Evolutionary conservation across 2,329 filamentous ascomycete genomes (phyloP).

Genomic region (Sporothrix brasiliensis): DNA sequence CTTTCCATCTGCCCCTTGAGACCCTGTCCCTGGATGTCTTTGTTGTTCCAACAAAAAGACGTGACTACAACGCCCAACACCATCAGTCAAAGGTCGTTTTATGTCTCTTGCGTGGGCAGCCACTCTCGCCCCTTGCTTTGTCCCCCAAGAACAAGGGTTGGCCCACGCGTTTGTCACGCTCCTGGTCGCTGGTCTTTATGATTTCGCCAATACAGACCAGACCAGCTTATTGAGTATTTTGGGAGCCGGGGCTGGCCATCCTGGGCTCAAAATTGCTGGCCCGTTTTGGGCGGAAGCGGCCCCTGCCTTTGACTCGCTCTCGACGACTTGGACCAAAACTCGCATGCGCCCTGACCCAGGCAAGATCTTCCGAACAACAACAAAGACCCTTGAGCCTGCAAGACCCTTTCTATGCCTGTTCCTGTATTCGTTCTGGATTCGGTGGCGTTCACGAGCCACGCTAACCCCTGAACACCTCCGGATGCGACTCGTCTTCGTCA

Average conservation of each 20-base stretch:
- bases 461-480: conserved; percentile 1
- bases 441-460: background rate
- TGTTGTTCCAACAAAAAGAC: background rate
- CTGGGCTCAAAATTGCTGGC: background rate
- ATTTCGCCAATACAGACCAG: background rate
- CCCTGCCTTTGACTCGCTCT: conserved; percentile 11
- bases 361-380: conserved; percentile 20
- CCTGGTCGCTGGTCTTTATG: background rate
- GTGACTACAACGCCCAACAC: background rate
- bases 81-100: conserved; percentile 5
- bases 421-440: background rate
- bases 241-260: background rate
- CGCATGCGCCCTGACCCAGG: conserved; percentile 3
- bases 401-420: background rate
- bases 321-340: background rate
- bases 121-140: background rate
- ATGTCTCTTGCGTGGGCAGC: conserved; percentile 4
- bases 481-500: conserved; percentile 19
- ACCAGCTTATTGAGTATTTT: conserved; percentile 10
- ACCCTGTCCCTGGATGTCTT: conserved; percentile 26
- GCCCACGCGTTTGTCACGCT: conserved; percentile 22
- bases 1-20: background rate
- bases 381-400: conserved; percentile 19
- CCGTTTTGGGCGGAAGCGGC: background rate
- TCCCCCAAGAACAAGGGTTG: background rate